phyloP scores from a whole-genome alignment of 306 rosid species.

The Cotoneaster glaucophyllus region DNA sequence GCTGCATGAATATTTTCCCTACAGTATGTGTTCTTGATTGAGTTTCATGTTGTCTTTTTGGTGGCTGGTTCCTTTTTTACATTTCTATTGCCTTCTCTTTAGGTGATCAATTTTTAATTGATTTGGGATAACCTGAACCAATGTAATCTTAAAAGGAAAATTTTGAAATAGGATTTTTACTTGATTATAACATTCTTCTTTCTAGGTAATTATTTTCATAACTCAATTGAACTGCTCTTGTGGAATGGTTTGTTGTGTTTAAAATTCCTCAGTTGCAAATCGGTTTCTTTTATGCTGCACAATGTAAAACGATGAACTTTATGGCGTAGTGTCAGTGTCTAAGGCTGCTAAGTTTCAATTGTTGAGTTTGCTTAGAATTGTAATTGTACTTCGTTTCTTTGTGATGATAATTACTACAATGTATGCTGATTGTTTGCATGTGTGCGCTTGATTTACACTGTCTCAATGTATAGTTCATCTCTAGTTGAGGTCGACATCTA shows the following conservation, averaged over 20 bases:
- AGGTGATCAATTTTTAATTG: neutral
- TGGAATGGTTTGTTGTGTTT: neutral
- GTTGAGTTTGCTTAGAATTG: neutral
- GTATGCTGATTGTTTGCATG: neutral
- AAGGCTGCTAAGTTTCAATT: neutral
- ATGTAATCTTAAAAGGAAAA: neutral
- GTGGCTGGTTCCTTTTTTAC: neutral
- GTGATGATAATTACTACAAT: neutral
- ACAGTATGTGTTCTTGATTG: neutral
- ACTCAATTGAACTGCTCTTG: neutral
- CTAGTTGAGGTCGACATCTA: neutral
- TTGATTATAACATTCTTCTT: neutral
- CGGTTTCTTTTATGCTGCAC: neutral
- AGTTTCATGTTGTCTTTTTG: neutral
- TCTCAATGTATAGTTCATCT: neutral
- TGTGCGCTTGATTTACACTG: neutral
- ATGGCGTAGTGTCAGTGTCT: neutral
- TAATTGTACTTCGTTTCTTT: neutral
- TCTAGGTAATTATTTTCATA: neutral
- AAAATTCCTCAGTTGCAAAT: neutral
- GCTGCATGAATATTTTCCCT: slow-evolving; percentile 27
- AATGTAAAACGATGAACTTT: neutral
- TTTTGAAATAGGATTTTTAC: neutral
- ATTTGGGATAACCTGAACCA: neutral
- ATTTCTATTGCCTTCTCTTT: slow-evolving; percentile 3